Base-by-base conservation (phyloP, 2,329 filamentous ascomycete species). In the Zopfia rhizophila region DNA sequence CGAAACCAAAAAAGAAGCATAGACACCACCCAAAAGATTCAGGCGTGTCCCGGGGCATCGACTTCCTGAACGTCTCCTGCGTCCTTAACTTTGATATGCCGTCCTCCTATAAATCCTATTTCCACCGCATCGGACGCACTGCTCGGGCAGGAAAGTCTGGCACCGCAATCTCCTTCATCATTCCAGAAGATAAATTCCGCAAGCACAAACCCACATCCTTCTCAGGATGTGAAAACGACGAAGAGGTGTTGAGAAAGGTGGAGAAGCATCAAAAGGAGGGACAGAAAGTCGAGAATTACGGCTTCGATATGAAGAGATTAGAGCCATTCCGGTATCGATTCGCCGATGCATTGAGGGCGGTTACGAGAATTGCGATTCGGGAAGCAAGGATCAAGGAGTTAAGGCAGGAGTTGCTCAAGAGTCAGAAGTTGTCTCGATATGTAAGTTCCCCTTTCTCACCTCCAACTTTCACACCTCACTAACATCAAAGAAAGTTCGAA, bases 21-120 rank as follows among this genome's bases (percentile, higher is more conserved):
- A 76, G 79, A 5, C 87, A 85, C 60, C 79, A 78, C 21, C 89
- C 95, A 63, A 88, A 89, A 54, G 94, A 99, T 65, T 99, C 94
- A 63, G 92, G 94, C 13, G 88, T 99, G n/a, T 93, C 92, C 8
- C 85, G 94, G 61, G 94, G 93, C 46, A 95, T 99, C 60, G 94
- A 99, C 73, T 99, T 99, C 78, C 88, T 94, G 64, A 93, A 97
- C 65, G 92, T 99, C 42, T 62, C 63, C 23, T 68, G 63, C 45
- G 92, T 99, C 17, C 85, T 99, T 68, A 99, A 99, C 76, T 99
- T 99, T 70, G 94, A 99, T 72, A 86, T 99, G 12, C 94, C 94
- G 1, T 84, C 86, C 12, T 88, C 87, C 7, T 88, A 91, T 25
- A 95, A 91, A 68, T 96, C 91, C 7, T 99, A 99, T 72, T 95